Conservation (phyloP, 2,329 filamentous ascomycete genomes). For the Colletotrichum costaricense region DNA sequence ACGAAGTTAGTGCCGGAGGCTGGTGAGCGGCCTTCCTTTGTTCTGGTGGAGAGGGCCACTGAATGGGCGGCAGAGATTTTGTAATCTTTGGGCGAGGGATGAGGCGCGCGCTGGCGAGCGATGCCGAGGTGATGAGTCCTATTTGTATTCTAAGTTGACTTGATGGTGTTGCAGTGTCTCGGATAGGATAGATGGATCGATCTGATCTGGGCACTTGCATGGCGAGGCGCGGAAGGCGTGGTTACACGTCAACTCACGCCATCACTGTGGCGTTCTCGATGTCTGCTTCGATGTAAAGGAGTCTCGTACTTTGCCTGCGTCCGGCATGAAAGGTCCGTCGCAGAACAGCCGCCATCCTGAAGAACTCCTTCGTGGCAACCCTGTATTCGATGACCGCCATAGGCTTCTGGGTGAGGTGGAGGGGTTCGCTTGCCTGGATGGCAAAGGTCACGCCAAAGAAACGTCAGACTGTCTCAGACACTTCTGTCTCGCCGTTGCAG, state of each 20-base stretch:
- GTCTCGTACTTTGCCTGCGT: background rate
- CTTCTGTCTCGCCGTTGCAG: background rate
- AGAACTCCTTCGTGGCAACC: background rate
- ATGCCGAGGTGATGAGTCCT: background rate
- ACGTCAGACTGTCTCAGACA: slow-evolving; percentile 32
- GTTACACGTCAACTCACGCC: background rate
- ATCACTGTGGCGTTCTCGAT: background rate
- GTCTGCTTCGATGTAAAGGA: background rate
- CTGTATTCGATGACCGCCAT: background rate
- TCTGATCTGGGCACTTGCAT: background rate
- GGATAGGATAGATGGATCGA: background rate
- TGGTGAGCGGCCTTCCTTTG: background rate
- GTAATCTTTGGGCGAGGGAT: background rate
- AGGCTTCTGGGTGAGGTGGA: background rate
- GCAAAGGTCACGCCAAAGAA: background rate
- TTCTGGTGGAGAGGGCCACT: background rate
- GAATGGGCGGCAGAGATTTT: background rate
- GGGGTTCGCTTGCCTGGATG: background rate
- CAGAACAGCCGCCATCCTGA: background rate
- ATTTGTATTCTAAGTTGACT: background rate
- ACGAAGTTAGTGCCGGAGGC: slow-evolving; percentile 3
- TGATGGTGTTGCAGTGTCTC: background rate
- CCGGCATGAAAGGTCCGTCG: background rate
- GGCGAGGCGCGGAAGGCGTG: background rate
- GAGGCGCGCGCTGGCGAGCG: background rate